Conservation (phyloP, 306 rosid species). For the Carpinus fangiana region DNA sequence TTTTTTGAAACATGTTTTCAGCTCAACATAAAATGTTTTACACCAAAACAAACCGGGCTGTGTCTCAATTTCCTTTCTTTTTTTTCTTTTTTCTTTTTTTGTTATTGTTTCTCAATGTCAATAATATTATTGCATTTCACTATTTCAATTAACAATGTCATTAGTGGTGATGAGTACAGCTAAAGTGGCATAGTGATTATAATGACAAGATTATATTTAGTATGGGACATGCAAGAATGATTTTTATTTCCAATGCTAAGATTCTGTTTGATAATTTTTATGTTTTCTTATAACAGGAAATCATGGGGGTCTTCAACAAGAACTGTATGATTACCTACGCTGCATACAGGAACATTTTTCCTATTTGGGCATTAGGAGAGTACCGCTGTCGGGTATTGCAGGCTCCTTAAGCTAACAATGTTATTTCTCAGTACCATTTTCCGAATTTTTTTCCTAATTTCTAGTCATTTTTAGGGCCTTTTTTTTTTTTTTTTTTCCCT, state of each 20-base stretch:
- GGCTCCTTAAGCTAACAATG: slow-evolving; percentile 20
- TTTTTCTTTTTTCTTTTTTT: too few relatives aligned
- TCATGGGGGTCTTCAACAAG: slow-evolving; percentile 84
- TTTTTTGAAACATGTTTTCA: too few relatives aligned
- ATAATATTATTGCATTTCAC: too few relatives aligned
- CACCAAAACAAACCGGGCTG: too few relatives aligned
- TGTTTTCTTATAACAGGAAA: slow-evolving; percentile 53
- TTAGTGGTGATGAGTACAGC: too few relatives aligned
- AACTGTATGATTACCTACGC: slow-evolving; percentile 85
- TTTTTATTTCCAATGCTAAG: slow-evolving; percentile 1
- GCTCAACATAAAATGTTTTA: too few relatives aligned
- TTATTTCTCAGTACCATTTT: neutral
- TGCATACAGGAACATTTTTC: slow-evolving; percentile 83
- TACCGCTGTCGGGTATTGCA: slow-evolving; percentile 52
- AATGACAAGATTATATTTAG: neutral
- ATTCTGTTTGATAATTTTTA: neutral
- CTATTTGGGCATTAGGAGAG: slow-evolving; percentile 91
- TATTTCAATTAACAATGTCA: too few relatives aligned
- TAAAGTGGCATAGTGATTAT: neutral
- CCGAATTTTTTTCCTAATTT: neutral
- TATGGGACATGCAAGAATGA: neutral
- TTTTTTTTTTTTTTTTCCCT: neutral
- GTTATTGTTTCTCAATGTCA: too few relatives aligned
- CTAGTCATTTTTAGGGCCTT: neutral
- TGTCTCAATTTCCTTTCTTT: too few relatives aligned